A percentile compares a stretch with the other conserved stretches of the same genome.
Conservation (phyloP, 2,329 filamentous ascomycete genomes). For the Coniochaeta sp. region DNA sequence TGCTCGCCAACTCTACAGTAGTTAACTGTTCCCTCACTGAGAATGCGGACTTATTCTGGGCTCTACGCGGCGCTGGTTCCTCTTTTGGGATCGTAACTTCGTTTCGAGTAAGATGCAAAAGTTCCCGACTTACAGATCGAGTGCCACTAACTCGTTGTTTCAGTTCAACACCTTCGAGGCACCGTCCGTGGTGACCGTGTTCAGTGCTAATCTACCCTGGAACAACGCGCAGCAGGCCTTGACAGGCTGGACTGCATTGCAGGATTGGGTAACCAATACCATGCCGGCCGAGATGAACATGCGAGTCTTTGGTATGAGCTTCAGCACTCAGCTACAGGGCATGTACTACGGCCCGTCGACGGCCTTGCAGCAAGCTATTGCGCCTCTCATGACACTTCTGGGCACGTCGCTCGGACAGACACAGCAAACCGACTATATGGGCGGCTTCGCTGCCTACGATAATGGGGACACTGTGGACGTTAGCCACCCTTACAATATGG, state of each 20-base stretch:
- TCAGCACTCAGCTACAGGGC: slow-evolving; percentile 18
- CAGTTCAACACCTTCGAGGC: slow-evolving; percentile 28
- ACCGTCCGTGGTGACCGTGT: slow-evolving; percentile 22
- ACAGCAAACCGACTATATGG: slow-evolving; percentile 18
- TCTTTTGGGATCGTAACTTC: slow-evolving; percentile 32
- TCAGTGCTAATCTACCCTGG: slow-evolving; percentile 18
- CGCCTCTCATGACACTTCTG: slow-evolving; percentile 14
- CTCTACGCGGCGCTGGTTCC: slow-evolving; percentile 31
- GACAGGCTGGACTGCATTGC: slow-evolving; percentile 14
- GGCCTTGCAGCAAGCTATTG: slow-evolving; percentile 11
- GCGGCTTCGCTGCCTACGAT: slow-evolving; percentile 20
- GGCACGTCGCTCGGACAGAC: slow-evolving; percentile 13
- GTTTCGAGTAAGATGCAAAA: slow-evolving; percentile 15
- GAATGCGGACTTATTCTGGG: slow-evolving; percentile 35
- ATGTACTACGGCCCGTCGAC: slow-evolving; percentile 16
- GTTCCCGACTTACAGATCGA: too few relatives aligned
- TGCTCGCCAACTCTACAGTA: slow-evolving; percentile 25
- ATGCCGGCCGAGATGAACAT: slow-evolving; percentile 21
- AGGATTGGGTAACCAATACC: slow-evolving; percentile 14
- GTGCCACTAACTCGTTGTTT: not conserved
- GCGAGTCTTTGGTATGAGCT: slow-evolving; percentile 16
- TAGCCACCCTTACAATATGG: slow-evolving; percentile 14
- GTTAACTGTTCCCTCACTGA: slow-evolving; percentile 22
- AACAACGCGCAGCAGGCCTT: slow-evolving; percentile 12
- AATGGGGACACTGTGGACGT: slow-evolving; percentile 20